These are phyloP conservation scores for Protomyces arabidopsidicola DNA, from an alignment of 1,139 yeast genomes.

Conservation along the genomic window DNA sequence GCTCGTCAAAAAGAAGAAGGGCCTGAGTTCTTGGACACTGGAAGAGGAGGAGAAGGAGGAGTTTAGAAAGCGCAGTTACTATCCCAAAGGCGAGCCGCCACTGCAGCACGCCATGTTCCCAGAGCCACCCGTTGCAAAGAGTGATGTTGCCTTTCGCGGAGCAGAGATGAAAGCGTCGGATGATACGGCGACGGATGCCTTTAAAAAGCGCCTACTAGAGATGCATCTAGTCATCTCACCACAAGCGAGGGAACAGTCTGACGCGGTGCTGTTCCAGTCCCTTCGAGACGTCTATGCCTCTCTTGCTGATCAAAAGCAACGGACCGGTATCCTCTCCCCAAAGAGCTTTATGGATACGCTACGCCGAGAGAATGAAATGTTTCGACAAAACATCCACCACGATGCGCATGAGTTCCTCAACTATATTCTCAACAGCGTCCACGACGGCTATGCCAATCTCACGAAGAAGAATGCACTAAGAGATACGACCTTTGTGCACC, in stretches of 20 bases:
- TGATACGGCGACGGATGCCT: conserved; percentile 23
- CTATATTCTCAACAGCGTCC: conserved; percentile 72
- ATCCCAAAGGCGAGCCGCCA: conserved; percentile 10
- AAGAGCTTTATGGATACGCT: conserved; percentile 64
- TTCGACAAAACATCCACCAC: conserved; percentile 90
- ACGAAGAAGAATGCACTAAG: conserved; percentile 27
- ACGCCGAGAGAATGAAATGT: conserved; percentile 63
- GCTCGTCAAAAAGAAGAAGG: conserved; percentile 20
- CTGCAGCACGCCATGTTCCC: conserved; percentile 18
- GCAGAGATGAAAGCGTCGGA: conserved; percentile 26
- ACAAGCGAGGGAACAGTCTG: conserved; percentile 46
- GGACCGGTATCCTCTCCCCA: conserved; percentile 84
- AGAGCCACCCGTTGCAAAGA: conserved; percentile 7
- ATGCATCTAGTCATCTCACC: conserved; percentile 36
- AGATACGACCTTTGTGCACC: conserved; percentile 45
- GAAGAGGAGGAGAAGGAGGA: conserved; percentile 26
- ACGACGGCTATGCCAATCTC: conserved; percentile 56
- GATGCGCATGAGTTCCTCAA: conserved; percentile 97
- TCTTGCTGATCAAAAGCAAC: conserved; percentile 65
- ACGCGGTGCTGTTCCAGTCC: conserved; percentile 61
- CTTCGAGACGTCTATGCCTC: conserved; percentile 81
- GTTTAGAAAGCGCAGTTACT: conserved; percentile 4
- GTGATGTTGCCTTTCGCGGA: conserved; percentile 8
- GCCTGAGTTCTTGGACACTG: conserved; percentile 10
- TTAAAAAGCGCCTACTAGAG: conserved; percentile 18